These are phyloP conservation scores for Aspergillus texensis DNA, from an alignment of 2,329 filamentous ascomycete genomes.

Conservation along the genomic window DNA sequence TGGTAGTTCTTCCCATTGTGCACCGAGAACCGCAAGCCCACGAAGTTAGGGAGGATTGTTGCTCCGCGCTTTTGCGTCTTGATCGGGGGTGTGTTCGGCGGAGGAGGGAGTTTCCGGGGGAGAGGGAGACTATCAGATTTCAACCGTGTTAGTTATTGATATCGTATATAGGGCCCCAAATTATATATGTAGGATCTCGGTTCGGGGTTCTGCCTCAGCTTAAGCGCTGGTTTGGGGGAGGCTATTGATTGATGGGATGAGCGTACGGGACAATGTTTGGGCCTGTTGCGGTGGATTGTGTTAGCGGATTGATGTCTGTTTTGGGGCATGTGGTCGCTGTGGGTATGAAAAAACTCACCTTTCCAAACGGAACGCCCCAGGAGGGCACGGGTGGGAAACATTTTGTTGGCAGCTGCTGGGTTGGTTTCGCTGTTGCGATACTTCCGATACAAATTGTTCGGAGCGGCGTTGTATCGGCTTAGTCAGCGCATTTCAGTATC, in stretches of 20 bases:
- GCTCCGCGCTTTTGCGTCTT: conserved; percentile 84
- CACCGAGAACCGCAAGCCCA: conserved; percentile 84
- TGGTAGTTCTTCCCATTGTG: conserved; percentile 89
- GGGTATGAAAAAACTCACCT: conserved; percentile 55
- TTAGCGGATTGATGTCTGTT: neutral
- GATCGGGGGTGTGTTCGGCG: conserved; percentile 71
- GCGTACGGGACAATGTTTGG: conserved; percentile 72
- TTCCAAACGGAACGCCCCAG: conserved; percentile 85
- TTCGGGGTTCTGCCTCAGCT: neutral
- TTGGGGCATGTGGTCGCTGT: neutral
- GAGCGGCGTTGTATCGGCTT: neutral
- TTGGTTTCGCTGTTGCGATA: conserved; percentile 12
- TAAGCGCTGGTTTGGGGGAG: neutral
- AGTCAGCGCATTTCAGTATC: conserved; percentile 4
- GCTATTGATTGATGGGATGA: conserved; percentile 6
- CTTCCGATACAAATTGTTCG: conserved; percentile 14
- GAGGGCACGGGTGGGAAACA: conserved; percentile 70
- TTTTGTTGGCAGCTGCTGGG: conserved; percentile 43
- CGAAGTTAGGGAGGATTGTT: conserved; percentile 89
- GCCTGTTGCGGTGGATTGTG: conserved; percentile 47
- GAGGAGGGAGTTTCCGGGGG: conserved; percentile 49
- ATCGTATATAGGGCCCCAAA: neutral
- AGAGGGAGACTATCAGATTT: conserved; percentile 39
- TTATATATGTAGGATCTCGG: neutral
- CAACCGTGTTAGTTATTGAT: conserved; percentile 7